Percentiles rank a stretch among this genome's conserved stretches.
Conservation (phyloP, 129 eudicot species). For the Lonicera japonica region DNA sequence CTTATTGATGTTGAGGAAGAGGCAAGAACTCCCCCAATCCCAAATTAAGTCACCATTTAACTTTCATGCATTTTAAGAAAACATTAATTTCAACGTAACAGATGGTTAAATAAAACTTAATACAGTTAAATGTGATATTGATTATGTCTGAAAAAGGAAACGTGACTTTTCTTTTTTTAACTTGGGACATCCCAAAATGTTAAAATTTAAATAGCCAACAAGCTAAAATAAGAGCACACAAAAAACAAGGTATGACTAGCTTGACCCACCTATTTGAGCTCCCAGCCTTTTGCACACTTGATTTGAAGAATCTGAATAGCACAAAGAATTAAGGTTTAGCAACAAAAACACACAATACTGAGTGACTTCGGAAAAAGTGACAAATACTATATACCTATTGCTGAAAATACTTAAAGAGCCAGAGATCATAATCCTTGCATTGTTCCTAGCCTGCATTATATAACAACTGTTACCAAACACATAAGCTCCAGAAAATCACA, state of each 20-base stretch:
- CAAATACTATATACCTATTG: slow-evolving; percentile 45
- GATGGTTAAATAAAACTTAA: too few relatives aligned
- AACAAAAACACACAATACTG: neutral
- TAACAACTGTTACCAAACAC: neutral
- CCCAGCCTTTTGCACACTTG: slow-evolving; percentile 85
- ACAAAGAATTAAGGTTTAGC: slow-evolving; percentile 8
- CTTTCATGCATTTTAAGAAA: too few relatives aligned
- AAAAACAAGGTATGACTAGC: neutral
- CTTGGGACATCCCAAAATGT: too few relatives aligned
- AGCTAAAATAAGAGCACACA: neutral
- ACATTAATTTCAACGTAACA: too few relatives aligned
- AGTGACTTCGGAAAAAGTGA: neutral
- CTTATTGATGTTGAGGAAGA: too few relatives aligned
- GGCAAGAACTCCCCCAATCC: too few relatives aligned
- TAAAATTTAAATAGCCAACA: neutral
- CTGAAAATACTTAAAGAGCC: slow-evolving; percentile 84
- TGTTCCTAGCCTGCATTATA: slow-evolving; percentile 80
- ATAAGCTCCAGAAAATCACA: neutral
- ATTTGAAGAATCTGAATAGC: slow-evolving; percentile 57
- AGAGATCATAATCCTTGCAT: slow-evolving; percentile 72
- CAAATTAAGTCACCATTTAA: too few relatives aligned
- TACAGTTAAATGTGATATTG: too few relatives aligned
- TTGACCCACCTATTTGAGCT: slow-evolving; percentile 54
- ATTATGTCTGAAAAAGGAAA: too few relatives aligned
- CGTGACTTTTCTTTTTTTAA: too few relatives aligned